Conservation (phyloP, 176 grass and related monocot species). For the Bromus sterilis region DNA sequence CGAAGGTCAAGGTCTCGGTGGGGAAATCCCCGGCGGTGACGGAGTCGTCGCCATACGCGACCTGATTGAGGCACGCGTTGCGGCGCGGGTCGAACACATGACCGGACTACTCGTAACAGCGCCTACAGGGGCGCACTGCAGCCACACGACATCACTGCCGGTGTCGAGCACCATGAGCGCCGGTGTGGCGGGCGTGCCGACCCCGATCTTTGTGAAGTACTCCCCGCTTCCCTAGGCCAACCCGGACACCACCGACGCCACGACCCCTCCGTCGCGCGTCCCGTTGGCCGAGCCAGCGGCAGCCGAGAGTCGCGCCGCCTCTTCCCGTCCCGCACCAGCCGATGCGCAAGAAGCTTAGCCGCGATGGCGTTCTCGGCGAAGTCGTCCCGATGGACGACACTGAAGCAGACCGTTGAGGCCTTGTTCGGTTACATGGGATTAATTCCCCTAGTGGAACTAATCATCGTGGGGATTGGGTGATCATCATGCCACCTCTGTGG, state of each 20-base stretch:
- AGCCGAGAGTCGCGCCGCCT: slow-evolving; percentile 17
- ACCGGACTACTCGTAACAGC: slow-evolving; percentile 81
- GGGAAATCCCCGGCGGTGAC: slow-evolving; percentile 72
- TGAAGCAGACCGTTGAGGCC: background rate
- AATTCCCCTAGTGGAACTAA: too few species aligned
- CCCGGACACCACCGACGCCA: slow-evolving; percentile 60
- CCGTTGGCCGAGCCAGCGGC: slow-evolving; percentile 13
- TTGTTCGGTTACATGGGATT: too few species aligned
- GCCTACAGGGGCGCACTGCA: slow-evolving; percentile 87
- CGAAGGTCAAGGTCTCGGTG: slow-evolving; percentile 79
- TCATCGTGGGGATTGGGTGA: too few species aligned
- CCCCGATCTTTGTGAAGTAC: slow-evolving; percentile 87
- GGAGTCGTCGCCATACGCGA: slow-evolving; percentile 90
- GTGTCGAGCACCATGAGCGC: slow-evolving; percentile 90
- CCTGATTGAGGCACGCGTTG: slow-evolving; percentile 73
- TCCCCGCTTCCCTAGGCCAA: slow-evolving; percentile 86
- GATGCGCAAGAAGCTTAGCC: slow-evolving; percentile 36
- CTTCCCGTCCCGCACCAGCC: slow-evolving; percentile 30
- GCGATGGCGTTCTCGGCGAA: slow-evolving; percentile 28
- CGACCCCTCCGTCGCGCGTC: slow-evolving; percentile 10
- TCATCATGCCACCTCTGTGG: too few species aligned
- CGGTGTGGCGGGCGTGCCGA: slow-evolving; percentile 61
- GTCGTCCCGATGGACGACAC: slow-evolving; percentile 44
- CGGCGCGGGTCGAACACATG: slow-evolving; percentile 71
- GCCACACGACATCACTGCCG: slow-evolving; percentile 86